phyloP scores from a whole-genome alignment of 208 protist species.

The Acanthamoeba sp. region DNA sequence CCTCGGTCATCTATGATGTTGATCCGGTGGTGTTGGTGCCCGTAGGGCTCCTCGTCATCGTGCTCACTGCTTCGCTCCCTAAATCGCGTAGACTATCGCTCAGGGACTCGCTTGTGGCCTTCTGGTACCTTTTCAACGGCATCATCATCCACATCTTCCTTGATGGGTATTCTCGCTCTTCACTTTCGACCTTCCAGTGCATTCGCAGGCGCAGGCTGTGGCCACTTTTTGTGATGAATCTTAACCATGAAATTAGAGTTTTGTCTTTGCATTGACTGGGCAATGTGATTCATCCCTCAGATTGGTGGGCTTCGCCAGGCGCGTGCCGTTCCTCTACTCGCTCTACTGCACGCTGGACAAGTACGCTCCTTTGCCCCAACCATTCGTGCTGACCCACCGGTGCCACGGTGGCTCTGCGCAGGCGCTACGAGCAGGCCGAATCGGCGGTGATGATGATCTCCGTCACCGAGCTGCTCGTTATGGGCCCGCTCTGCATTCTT shows the following conservation, averaged over 20 bases:
- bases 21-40: conserved; percentile 38
- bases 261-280: background rate
- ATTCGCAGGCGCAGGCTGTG: too few species aligned
- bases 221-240: too few species aligned
- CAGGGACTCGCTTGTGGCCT: conserved; percentile 2
- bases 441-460: conserved; percentile 48
- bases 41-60: background rate
- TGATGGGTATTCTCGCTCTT: background rate
- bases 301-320: conserved; percentile 17
- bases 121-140: conserved; percentile 50
- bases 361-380: background rate
- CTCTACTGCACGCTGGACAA: conserved; percentile 61
- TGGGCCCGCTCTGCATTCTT: conserved; percentile 36
- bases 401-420: background rate
- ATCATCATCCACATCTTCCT: conserved; percentile 64
- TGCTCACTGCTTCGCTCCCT: conserved; percentile 13
- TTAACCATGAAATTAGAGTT: too few species aligned
- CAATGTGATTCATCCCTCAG: background rate
- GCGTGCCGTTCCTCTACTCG: conserved; percentile 12
- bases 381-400: too few species aligned
- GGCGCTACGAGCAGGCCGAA: conserved; percentile 15
- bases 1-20: background rate
- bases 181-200: too few species aligned
- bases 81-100: background rate
- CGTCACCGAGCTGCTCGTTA: conserved; percentile 41